Percentiles rank a stretch among this genome's conserved stretches.
Evolutionary conservation across 2,329 filamentous ascomycete genomes (phyloP).

Genomic region (Emergomyces orientalis): DNA sequence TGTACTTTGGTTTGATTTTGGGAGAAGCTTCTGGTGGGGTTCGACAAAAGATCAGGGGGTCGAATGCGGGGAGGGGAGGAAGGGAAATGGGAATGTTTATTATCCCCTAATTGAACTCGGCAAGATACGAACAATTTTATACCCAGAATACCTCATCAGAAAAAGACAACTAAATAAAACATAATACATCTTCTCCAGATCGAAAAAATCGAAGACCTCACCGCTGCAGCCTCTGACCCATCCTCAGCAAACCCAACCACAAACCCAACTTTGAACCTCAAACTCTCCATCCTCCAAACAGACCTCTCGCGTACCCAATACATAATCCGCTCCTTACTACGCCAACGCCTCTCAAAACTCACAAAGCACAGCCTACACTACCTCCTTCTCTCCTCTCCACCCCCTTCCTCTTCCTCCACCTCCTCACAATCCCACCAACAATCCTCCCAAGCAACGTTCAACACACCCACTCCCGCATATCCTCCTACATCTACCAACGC

Average conservation of each 20-base stretch:
- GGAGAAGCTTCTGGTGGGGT: background rate
- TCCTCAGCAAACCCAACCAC: conserved; percentile 57
- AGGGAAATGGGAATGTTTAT: too few relatives aligned
- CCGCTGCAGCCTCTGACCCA: conserved; percentile 39
- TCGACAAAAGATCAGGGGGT: background rate
- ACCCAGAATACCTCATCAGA: background rate
- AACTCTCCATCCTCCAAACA: conserved; percentile 89
- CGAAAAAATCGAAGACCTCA: conserved; percentile 56
- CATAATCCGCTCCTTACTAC: conserved; percentile 70
- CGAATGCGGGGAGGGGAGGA: background rate
- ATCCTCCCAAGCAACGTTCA: conserved; percentile 5
- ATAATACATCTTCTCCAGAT: conserved; percentile 37
- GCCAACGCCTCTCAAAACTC: conserved; percentile 74
- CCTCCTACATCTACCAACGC: background rate
- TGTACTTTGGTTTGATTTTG: background rate
- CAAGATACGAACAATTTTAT: background rate
- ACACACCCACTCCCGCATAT: background rate
- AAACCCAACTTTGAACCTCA: conserved; percentile 86
- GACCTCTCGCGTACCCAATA: conserved; percentile 93
- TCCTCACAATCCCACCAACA: conserved; percentile 5
- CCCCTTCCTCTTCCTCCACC: conserved; percentile 9
- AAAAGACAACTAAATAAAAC: background rate
- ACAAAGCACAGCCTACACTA: conserved; percentile 44
- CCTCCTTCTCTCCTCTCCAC: conserved; percentile 24
- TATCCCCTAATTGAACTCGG: background rate